phyloP scores from a whole-genome alignment of 176 grass and related monocot genomes.

The barley (Hordeum vulgare) region MorexV3_pseudomolecules_assembly NC_058521.1:51813540-51814039 shows the following conservation, averaged over 20 bases:
- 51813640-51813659: background rate
- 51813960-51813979: background rate
- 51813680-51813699: background rate
- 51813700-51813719: background rate
- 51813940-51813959: background rate
- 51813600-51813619: background rate
- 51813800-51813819: background rate
- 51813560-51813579: background rate
- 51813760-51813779: background rate
- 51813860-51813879: slow-evolving; percentile 22
- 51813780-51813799: background rate
- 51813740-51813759: background rate
- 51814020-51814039: background rate
- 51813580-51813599: background rate
- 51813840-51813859: background rate
- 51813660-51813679: background rate
- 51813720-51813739: background rate
- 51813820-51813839: background rate
- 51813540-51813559: background rate
- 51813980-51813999: background rate
- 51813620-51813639: background rate
- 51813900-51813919: background rate
- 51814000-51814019: background rate
- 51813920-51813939: background rate
- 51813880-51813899: background rate